Conservation (phyloP, 208 protist species). For the Acanthamoeba lenticulata region DNA sequence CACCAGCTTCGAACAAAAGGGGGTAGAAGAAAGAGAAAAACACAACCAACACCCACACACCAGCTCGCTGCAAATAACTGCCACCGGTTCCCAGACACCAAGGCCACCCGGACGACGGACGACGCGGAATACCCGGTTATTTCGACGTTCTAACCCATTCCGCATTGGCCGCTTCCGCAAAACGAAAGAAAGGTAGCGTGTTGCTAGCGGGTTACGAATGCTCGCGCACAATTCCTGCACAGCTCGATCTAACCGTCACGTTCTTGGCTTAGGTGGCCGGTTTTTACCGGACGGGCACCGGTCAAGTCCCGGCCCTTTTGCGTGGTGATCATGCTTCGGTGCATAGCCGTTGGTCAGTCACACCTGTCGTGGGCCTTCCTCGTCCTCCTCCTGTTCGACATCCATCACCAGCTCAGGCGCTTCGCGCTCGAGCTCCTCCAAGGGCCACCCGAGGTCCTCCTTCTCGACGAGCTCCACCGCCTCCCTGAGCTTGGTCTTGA, state of each 20-base stretch:
- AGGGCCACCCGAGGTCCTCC: constrained; percentile 10
- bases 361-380: background rate
- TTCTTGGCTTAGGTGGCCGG: background rate
- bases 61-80: background rate
- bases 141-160: background rate
- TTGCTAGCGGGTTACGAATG: background rate
- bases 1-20: background rate
- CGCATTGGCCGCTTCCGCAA: background rate
- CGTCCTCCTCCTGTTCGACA: background rate
- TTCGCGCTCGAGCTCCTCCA: constrained; percentile 21
- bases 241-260: background rate
- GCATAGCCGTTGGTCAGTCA: background rate
- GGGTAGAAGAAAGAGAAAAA: background rate
- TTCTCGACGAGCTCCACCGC: background rate
- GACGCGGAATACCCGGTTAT: background rate
- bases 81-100: background rate
- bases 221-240: background rate
- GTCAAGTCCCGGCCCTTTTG: no score
- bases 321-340: background rate
- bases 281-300: background rate
- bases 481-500: background rate
- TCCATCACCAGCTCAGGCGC: background rate
- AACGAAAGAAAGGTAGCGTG: background rate
- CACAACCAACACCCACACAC: background rate
- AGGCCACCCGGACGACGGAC: background rate